Base-by-base conservation (phyloP, 2,329 filamentous ascomycete species). In the Acrodontium crateriforme region DNA sequence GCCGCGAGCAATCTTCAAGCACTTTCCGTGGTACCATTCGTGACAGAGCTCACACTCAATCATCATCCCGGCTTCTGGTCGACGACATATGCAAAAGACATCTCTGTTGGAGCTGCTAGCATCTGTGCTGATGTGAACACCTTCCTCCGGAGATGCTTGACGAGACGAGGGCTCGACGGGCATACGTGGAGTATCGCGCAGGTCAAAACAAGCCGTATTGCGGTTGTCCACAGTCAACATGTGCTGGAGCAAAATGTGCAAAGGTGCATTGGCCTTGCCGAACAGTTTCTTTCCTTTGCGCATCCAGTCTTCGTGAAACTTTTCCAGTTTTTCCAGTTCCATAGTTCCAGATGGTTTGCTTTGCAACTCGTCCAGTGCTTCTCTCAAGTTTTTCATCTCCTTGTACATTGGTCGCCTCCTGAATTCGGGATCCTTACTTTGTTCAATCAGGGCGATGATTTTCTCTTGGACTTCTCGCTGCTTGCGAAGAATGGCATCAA, bases 11-110 rank as follows among this genome's bases (percentile, higher is more conserved):
- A 98, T 94, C 61, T 98, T 98, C 19, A 98, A 65, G 46, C 89
- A 98, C 55, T 94, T 95, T 35, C 89, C 87, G 47, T 98, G 89
- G 49, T 98, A 98, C 89, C 89, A 98, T 60, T 98, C 89, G 47
- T 94, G 87, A 55, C 89, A 98, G 20, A 94, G 66, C 52, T 95
- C 89, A 52, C 89, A 98, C 56, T 98, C 89, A 45, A 98, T 95
- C 89, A 98, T 98, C 78, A 95, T 91, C 28, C 89, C 89, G 19
- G 87, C 84, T 55, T 98, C 89, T 5, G 83, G 72, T 38, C 77
- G 82, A 34, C 89, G 74, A 57, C 89, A 98, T 41, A 98, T 93
- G 55, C 89, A 98, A 53, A 95, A 98, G 0, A 95, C 87, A 50
- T 95, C 85, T 59, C 74, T 49, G 63, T 55, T 62, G 25, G 59